Evolutionary conservation across 2,329 filamentous ascomycete species (phyloP), one percentile per base, ranked within the genome.

Genomic region (Penicillium sp.): DNA sequence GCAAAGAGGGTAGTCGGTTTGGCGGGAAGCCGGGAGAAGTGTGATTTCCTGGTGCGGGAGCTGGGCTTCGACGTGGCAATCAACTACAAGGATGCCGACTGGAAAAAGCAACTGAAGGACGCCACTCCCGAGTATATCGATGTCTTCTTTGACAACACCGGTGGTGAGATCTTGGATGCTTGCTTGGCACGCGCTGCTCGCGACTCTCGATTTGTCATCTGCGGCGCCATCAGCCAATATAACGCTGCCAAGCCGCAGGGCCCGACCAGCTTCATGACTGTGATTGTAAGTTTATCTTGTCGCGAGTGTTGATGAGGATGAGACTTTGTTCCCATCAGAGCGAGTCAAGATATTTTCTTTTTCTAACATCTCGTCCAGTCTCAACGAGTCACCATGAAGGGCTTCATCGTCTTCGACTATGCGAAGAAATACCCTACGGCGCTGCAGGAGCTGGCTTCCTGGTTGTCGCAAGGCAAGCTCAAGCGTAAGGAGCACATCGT

Each of bases 121-220:
- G 81, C 78, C 4, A 86, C 83, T 1, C 66, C 74, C 36, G 68
- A 77, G 52, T 74, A 76, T 53, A 85, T 84, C 47, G 81, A 86
- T 66, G 81, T 88, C 11, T 88, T 82, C 68, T 88, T 82, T 64
- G 85, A 88, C 67, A 88, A 88, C 69, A 82, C 86, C 18, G 85
- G 84, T 9, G 85, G 85, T 5, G 82, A 86, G 52, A 84, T 88
- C 46, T 73, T 88, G 28, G 82, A 88, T 60, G 66, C 81, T 52
- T 83, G 82, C 39, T 73, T 89, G 35, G 70, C 67, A 3, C 76
- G 82, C n/a, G 84, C 85, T 49, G 83, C 82, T 47, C 69, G 70
- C 44, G 72, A 78, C 62, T 71, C 84, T 11, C 76, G 85, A 32
- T 85, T 89, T 64, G 80, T 84, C 55, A 85, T 85, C 68, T 88